A percentile compares a stretch with the other conserved stretches of the same genome.
These are phyloP conservation scores for Didymellaceae sp. DNA, from an alignment of 2,329 filamentous ascomycete genomes.

Conservation along the genomic window DNA sequence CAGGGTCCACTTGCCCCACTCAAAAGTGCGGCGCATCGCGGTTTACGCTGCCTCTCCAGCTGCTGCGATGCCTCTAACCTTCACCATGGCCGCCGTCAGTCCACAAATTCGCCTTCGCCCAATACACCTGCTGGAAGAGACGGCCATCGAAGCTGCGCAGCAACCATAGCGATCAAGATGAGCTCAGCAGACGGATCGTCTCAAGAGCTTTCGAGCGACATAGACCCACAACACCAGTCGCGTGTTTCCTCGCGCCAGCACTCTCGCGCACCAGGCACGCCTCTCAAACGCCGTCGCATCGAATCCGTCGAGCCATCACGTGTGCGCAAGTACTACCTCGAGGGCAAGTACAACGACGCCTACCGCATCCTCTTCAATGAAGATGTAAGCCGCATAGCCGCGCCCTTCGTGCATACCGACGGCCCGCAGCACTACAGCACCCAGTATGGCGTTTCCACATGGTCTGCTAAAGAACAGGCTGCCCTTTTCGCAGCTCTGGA, in stretches of 20 bases:
- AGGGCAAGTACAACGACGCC: conserved; percentile 55
- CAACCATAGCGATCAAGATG: conserved; percentile 12
- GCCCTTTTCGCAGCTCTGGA: conserved; percentile 70
- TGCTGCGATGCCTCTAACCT: conserved; percentile 6
- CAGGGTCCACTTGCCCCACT: conserved; percentile 15
- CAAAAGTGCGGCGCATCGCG: conserved; percentile 10
- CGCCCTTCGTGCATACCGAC: conserved; percentile 22
- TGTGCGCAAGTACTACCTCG: conserved; percentile 36
- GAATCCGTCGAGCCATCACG: conserved; percentile 24
- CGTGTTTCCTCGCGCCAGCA: conserved; percentile 18
- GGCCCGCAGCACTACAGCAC: conserved; percentile 43
- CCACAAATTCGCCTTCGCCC: not conserved
- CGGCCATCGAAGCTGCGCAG: not conserved
- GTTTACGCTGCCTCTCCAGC: not conserved
- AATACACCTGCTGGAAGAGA: not conserved
- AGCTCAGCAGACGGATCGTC: conserved; percentile 24
- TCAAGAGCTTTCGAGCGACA: conserved; percentile 6
- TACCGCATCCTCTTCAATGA: conserved; percentile 47
- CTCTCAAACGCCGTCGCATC: conserved; percentile 36
- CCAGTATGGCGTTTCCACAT: conserved; percentile 73
- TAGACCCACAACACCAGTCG: conserved; percentile 1
- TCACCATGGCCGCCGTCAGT: conserved; percentile 20
- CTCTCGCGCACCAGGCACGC: conserved; percentile 19
- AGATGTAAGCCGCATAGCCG: conserved; percentile 27
- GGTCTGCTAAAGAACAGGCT: conserved; percentile 75